Base-by-base conservation (phyloP, 2,329 filamentous ascomycete species). In the Hyphodiscus sp. region DNA sequence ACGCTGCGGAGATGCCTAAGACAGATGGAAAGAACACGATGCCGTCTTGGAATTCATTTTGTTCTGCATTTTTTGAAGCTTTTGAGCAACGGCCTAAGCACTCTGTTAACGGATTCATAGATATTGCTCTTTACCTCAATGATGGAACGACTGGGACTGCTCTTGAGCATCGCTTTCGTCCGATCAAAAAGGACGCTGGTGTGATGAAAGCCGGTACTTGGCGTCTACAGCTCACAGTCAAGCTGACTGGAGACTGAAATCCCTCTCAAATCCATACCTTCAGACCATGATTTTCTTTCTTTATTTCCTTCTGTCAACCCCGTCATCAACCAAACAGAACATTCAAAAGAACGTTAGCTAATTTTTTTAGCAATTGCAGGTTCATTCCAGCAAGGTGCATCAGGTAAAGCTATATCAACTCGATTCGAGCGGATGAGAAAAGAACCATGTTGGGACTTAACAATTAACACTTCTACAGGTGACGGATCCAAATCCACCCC, bases 141-240 rank as follows among this genome's bases (percentile, higher is more conserved):
- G 59, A 66, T 45, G 63, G 60, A 1, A 57, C 58, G 9, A 63
- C 64, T 3, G 47, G 20, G 19, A 50, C 16, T 54, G 56, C 65
- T 1, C 50, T 68, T 15, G 51, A 67, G n/a, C 64, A 68, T 50
- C 50, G 52, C 11, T 66, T 67, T 42, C 57, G 65, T 10, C 56
- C 57, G 2, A 62, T 67, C n/a, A 68, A 62, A 30, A 63, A 61
- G 26, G 53, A 60, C 2, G 66, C 62, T 18, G 55, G 51, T 4
- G 54, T 49, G 16, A 62, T 67, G 57, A 54, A 51, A 41, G 54
- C 55, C 56, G 58, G 55, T 59, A 61, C 46, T 41, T 43, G 7
- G 29, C 29, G n/a, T n/a, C n/a, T n/a, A n/a, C n/a, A n/a, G n/a
- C n/a, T n/a, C n/a, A n/a, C n/a, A n/a, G n/a, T n/a, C n/a, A n/a